These are phyloP conservation scores for Trichoderma cornu-damae DNA, from an alignment of 2,329 filamentous ascomycete species.

Conservation along the genomic window DNA sequence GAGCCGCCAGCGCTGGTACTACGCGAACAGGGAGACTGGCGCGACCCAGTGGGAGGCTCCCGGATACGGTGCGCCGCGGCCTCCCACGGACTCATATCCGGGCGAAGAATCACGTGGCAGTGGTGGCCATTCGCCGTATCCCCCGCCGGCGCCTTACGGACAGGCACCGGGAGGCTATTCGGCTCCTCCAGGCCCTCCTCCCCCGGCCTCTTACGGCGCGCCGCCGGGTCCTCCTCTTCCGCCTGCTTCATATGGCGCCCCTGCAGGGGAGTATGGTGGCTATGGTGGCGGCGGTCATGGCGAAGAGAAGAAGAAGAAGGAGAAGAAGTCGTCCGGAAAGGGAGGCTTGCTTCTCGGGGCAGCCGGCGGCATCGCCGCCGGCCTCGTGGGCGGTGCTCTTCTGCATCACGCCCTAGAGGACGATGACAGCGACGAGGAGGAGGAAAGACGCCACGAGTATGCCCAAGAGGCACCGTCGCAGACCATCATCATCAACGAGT, in stretches of 20 bases:
- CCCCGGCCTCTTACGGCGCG: conserved; percentile 16
- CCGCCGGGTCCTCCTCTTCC: conserved; percentile 20
- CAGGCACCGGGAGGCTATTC: neutral
- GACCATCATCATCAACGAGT: conserved; percentile 11
- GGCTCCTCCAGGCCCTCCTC: neutral
- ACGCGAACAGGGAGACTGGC: conserved; percentile 56
- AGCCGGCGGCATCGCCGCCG: conserved; percentile 54
- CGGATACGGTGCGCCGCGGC: conserved; percentile 27
- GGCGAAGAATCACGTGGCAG: conserved; percentile 25
- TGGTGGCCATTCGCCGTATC: conserved; percentile 11
- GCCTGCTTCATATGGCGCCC: conserved; percentile 16
- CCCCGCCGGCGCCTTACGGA: conserved; percentile 3
- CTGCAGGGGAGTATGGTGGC: conserved; percentile 10
- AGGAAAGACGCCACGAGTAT: conserved; percentile 18
- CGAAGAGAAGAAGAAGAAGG: conserved; percentile 2
- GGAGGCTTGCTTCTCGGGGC: conserved; percentile 54
- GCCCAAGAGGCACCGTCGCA: conserved; percentile 20
- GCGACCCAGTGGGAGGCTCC: conserved; percentile 62
- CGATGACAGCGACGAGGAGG: conserved; percentile 23
- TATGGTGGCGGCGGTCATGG: neutral
- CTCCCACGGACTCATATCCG: conserved; percentile 23
- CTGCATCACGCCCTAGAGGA: conserved; percentile 48
- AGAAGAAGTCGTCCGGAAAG: conserved; percentile 42
- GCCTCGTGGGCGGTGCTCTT: conserved; percentile 53
- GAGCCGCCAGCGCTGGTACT: conserved; percentile 58